Percentiles rank a stretch among this genome's conserved stretches.
phyloP scores from a whole-genome alignment of 768 basidiomycete genomes.

The Cystoderma amianthinum region DNA sequence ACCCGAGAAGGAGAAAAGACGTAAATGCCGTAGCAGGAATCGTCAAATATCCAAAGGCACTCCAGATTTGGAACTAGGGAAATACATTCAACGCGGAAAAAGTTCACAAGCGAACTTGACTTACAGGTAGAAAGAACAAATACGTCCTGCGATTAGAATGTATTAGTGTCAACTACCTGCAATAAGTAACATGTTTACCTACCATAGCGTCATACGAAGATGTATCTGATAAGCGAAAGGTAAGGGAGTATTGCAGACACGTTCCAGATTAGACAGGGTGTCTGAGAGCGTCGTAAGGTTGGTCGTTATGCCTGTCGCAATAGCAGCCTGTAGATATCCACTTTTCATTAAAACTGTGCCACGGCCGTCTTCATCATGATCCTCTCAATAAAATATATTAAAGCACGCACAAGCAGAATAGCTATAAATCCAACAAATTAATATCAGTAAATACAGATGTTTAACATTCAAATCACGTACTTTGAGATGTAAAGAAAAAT shows the following conservation, averaged over 20 bases:
- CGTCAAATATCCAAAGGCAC: slow-evolving; percentile 33
- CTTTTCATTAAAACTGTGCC: slow-evolving; percentile 39
- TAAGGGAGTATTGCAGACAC: slow-evolving; percentile 57
- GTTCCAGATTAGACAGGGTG: slow-evolving; percentile 49
- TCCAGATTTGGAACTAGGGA: slow-evolving; percentile 43
- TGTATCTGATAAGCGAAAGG: slow-evolving; percentile 70
- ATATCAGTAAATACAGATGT: too few species aligned
- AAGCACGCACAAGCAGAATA: neutral
- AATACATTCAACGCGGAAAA: too few species aligned
- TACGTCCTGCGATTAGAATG: slow-evolving; percentile 23
- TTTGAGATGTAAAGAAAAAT: slow-evolving; percentile 47
- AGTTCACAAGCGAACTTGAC: too few species aligned
- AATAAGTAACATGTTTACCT: slow-evolving; percentile 23
- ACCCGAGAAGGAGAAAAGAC: slow-evolving; percentile 56
- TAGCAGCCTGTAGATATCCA: slow-evolving; percentile 38
- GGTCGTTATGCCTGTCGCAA: slow-evolving; percentile 41
- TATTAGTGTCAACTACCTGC: slow-evolving; percentile 7
- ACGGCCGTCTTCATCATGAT: too few species aligned
- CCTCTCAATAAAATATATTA: neutral
- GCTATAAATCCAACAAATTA: slow-evolving; percentile 30
- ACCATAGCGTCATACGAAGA: slow-evolving; percentile 57
- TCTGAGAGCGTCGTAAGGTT: slow-evolving; percentile 46
- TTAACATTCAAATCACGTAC: too few species aligned
- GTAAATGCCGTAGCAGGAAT: slow-evolving; percentile 61
- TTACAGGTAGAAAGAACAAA: slow-evolving; percentile 32